These are phyloP conservation scores for Aureobasidium leucospermi DNA, from an alignment of 2,329 filamentous ascomycete genomes.

Conservation along the genomic window DNA sequence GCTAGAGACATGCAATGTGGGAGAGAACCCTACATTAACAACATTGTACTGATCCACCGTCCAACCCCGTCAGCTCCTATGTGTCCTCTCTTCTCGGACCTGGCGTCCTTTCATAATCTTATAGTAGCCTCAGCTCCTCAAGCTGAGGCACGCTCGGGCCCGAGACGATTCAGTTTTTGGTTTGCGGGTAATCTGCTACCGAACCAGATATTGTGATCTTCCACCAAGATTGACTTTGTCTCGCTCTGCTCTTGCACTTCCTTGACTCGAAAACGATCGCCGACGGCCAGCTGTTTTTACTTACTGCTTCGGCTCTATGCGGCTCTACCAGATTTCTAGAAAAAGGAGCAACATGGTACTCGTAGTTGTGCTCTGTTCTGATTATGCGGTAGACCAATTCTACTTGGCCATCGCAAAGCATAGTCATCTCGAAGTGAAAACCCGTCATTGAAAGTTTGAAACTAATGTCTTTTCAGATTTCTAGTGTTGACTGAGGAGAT, in stretches of 20 bases:
- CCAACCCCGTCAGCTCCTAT: neutral
- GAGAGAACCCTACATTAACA: neutral
- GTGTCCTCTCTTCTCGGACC: neutral
- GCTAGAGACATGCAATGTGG: neutral
- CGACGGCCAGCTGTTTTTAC: neutral
- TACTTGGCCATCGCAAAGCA: neutral
- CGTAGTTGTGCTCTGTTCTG: too few species aligned
- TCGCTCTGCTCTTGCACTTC: neutral
- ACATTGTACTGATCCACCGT: neutral
- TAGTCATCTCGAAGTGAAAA: neutral
- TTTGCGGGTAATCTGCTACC: constrained; percentile 7
- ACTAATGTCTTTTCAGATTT: too few species aligned
- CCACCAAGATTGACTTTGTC: constrained; percentile 1
- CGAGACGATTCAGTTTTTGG: neutral
- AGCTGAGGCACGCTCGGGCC: constrained; percentile 13
- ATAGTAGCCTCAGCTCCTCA: neutral
- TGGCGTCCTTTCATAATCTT: neutral
- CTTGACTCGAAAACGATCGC: neutral
- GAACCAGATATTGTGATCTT: constrained; percentile 1
- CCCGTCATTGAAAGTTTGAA: neutral
- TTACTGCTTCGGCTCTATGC: neutral
- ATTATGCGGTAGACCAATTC: too few species aligned
- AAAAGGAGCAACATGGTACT: too few species aligned
- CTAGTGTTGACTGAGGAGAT: too few species aligned
- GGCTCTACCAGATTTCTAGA: neutral